These are phyloP conservation scores for Platanthera guangdongensis DNA, from an alignment of 106 monocot species.

Conservation along the genomic window DNA sequence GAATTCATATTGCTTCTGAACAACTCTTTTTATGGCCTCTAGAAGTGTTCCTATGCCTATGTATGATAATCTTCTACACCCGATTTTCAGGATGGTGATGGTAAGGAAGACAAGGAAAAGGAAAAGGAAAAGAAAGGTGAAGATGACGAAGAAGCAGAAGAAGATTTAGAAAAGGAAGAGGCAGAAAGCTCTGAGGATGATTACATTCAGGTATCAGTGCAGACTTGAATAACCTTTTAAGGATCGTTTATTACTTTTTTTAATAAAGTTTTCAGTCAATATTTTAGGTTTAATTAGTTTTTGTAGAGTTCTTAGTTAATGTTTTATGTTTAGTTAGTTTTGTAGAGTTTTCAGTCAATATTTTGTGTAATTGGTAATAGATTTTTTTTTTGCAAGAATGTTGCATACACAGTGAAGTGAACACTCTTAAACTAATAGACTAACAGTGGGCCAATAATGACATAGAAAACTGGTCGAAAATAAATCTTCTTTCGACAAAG, in stretches of 20 bases:
- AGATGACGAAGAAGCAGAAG: conserved; percentile 26
- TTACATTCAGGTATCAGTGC: conserved; percentile 33
- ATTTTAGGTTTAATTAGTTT: no score
- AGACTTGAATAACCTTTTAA: not conserved
- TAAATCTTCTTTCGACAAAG: no score
- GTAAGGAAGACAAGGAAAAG: conserved; percentile 18
- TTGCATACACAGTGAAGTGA: no score
- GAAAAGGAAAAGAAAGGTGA: conserved; percentile 27
- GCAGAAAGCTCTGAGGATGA: conserved; percentile 33
- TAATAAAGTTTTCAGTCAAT: no score
- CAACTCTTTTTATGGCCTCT: not conserved
- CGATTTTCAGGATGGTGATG: conserved; percentile 20
- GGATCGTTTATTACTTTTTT: not conserved
- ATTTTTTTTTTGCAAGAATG: not conserved
- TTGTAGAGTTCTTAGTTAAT: no score
- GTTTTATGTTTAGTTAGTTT: not conserved
- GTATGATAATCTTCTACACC: not conserved
- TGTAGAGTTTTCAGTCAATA: not conserved
- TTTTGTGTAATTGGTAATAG: not conserved
- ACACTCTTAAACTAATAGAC: no score
- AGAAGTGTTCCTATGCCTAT: not conserved
- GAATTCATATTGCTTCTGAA: not conserved
- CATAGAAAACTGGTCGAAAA: no score
- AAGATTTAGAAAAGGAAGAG: conserved; percentile 22
- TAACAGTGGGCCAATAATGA: no score